Base-by-base conservation (phyloP, 768 basidiomycete genomes). In the Pisolithus albus region DNA sequence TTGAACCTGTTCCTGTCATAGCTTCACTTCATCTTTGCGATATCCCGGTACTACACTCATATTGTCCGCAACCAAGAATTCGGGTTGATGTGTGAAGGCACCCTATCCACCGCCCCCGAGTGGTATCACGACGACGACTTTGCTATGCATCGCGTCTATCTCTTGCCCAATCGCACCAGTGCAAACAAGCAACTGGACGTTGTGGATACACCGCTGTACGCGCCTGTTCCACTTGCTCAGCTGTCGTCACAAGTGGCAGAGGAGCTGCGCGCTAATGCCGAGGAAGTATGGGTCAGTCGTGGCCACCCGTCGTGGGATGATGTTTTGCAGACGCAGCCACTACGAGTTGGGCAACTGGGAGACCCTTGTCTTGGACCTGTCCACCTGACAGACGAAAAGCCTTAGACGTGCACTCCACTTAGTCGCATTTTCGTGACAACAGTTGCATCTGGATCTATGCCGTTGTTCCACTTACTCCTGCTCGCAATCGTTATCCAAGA, bases 1-100 rank as follows among this genome's bases (percentile, higher is more conserved):
- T 4, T 7, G 26, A 37, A 16, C 44, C 26, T 7, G 13, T 34
- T 53, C 48, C 16, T 37, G 10, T 13, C 26, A 41, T 56, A 88
- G 87, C 73, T 90, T 47, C 88, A 90, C 65, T 86, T 88, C 67
- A 77, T 89, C 34, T 73, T 90, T 53, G 79, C 85, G 2, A 75
- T 91, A 10, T 79, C 84, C 7, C 83, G 77, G 47, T 81, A 82
- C 57, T 83, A 87, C 64, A 68, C 74, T 7, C 73, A 78, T 41
- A 70, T 88, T 36, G 66, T 70, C 26, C 77, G 78, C n/a, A 71
- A 72, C 52, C 63, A 73, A 48, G 59, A 11, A 34, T 34, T 34
- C 34, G 34, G 56, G 47, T 54, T 59, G 42, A 53, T 46, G 41
- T 49, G 52, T 58, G 55, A 57, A 49, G 46, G 39, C 54, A 40